phyloP scores from a whole-genome alignment of 106 monocot species.

The Acorus calamus region DNA sequence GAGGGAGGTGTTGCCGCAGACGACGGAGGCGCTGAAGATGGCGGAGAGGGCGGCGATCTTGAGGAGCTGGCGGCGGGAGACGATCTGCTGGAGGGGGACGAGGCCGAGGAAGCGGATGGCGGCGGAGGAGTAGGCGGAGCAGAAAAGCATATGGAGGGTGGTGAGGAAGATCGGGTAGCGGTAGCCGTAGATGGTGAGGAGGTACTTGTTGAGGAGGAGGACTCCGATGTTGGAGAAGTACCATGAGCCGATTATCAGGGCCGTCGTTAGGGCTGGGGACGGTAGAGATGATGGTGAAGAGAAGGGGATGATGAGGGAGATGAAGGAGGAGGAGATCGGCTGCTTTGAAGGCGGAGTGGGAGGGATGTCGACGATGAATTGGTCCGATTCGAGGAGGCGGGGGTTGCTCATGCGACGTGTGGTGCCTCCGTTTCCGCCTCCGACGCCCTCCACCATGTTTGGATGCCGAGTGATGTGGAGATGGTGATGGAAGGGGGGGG shows the following conservation, averaged over 20 bases:
- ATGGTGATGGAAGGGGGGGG: neutral
- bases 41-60: slow-evolving; percentile 12
- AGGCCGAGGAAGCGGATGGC: slow-evolving; percentile 10
- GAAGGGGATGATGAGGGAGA: slow-evolving; percentile 1
- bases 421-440: neutral
- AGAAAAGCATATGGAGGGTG: slow-evolving; percentile 11
- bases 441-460: slow-evolving; percentile 12
- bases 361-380: slow-evolving; percentile 8
- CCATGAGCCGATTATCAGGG: slow-evolving; percentile 9
- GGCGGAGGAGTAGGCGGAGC: slow-evolving; percentile 7
- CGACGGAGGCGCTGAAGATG: slow-evolving; percentile 17
- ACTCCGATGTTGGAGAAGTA: slow-evolving; percentile 16
- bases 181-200: slow-evolving; percentile 9
- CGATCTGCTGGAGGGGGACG: slow-evolving; percentile 6
- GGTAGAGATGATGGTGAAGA: neutral
- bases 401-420: slow-evolving; percentile 12
- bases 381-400: slow-evolving; percentile 5
- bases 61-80: slow-evolving; percentile 11
- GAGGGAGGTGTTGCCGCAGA: slow-evolving; percentile 18
- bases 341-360: neutral
- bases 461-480: too few relatives aligned
- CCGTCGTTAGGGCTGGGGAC: slow-evolving; percentile 7
- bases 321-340: neutral
- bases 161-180: slow-evolving; percentile 15
- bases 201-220: neutral